phyloP scores from a whole-genome alignment of 176 grass and related monocot species.

The Carex myosuroides region DNA sequence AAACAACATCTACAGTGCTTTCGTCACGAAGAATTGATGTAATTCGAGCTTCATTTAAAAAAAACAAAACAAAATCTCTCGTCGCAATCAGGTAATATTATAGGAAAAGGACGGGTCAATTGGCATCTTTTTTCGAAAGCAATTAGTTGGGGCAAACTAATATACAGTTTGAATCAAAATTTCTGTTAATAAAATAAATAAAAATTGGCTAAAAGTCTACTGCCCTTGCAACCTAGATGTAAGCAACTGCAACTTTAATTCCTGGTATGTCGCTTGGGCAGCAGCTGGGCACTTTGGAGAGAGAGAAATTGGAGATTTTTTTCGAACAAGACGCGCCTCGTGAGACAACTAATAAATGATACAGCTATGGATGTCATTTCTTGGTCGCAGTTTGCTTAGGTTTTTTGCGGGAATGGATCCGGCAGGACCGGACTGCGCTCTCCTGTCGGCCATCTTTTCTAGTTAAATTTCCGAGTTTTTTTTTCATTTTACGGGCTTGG shows the following conservation, averaged over 20 bases:
- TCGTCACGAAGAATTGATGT: not conserved
- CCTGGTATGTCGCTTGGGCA: no score
- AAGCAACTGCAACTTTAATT: not conserved
- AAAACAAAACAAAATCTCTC: not conserved
- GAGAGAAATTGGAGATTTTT: no score
- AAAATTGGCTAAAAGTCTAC: not conserved
- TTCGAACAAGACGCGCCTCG: no score
- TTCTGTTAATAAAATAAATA: not conserved
- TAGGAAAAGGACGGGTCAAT: conserved; percentile 6
- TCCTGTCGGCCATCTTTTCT: no score
- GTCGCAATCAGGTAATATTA: not conserved
- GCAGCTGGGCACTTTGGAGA: no score
- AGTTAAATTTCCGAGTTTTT: no score
- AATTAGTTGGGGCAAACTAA: conserved; percentile 4
- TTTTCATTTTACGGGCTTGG: no score
- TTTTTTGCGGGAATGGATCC: no score
- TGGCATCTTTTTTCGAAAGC: not conserved
- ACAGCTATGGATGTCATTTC: no score
- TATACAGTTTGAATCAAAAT: not conserved
- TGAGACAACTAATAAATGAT: no score
- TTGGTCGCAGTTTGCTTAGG: no score
- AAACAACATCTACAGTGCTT: not conserved
- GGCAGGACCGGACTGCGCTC: no score
- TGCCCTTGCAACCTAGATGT: not conserved
- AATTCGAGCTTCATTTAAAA: not conserved